Conservation (phyloP, 2,329 filamentous ascomycete species). For the Rachicladosporium sp. region DNA sequence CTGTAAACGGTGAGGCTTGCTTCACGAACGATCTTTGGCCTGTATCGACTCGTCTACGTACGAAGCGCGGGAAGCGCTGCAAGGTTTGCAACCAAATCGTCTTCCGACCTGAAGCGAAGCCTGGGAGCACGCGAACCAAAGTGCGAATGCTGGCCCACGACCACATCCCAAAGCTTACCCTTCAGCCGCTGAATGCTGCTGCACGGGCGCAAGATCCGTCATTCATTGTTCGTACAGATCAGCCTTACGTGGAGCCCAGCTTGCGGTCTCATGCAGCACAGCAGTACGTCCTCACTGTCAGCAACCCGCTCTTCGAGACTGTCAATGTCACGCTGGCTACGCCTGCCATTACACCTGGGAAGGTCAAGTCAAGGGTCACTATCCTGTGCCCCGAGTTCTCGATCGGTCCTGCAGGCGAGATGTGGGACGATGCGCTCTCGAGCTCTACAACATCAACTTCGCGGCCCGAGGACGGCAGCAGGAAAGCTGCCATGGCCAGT, state of each 20-base stretch:
- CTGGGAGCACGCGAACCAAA: conserved; percentile 77
- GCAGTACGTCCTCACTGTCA: conserved; percentile 81
- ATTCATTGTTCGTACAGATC: conserved; percentile 14
- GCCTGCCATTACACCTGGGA: conserved; percentile 63
- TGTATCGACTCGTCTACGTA: conserved; percentile 68
- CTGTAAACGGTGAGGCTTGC: conserved; percentile 37
- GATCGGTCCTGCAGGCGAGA: conserved; percentile 84
- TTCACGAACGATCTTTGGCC: conserved; percentile 69
- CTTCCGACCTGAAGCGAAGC: conserved; percentile 84
- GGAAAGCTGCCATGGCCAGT: conserved; percentile 21
- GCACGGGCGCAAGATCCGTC: conserved; percentile 12
- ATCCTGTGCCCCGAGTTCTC: conserved; percentile 91
- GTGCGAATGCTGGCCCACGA: conserved; percentile 76
- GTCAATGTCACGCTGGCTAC: conserved; percentile 82
- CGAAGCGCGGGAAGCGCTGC: conserved; percentile 89
- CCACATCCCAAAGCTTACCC: conserved; percentile 72
- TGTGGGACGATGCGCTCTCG: conserved; percentile 80
- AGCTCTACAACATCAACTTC: conserved; percentile 8
- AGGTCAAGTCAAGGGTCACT: conserved; percentile 68
- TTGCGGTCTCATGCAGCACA: conserved; percentile 37
- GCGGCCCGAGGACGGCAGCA: conserved; percentile 11
- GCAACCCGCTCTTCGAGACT: conserved; percentile 86
- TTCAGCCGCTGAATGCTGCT: conserved; percentile 43
- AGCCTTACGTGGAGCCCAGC: conserved; percentile 6
- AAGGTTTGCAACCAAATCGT: conserved; percentile 88